Percentiles rank a stretch among this genome's conserved stretches.
Conservation (phyloP, 805 yeast species). For the Yarrowia bubula region DNA sequence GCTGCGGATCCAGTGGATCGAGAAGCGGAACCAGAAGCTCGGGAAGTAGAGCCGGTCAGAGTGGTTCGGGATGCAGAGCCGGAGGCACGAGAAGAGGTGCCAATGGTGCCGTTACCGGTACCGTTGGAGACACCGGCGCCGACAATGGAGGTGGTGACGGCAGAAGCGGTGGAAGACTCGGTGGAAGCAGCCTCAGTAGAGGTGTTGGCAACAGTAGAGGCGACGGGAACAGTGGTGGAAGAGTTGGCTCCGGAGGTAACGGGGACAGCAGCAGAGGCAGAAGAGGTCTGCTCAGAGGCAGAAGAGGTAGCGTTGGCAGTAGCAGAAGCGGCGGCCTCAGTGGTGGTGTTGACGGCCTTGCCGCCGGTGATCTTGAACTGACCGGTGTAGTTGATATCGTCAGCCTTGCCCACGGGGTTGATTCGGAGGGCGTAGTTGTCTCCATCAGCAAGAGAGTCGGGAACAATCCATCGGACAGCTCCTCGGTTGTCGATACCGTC, state of each 20-base stretch:
- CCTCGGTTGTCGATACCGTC: constrained; percentile 40
- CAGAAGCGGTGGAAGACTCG: constrained; percentile 6
- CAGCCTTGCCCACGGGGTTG: constrained; percentile 35
- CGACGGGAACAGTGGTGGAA: constrained; percentile 14
- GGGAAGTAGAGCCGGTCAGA: not conserved
- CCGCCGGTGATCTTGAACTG: constrained; percentile 36
- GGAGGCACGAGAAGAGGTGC: not conserved
- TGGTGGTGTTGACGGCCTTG: constrained; percentile 30
- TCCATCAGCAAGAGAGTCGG: constrained; percentile 37
- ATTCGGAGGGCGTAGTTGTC: constrained; percentile 40
- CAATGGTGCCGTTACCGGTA: not conserved
- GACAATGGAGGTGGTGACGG: constrained; percentile 8
- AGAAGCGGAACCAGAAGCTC: not conserved
- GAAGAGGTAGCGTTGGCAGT: not conserved
- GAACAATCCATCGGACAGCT: constrained; percentile 42
- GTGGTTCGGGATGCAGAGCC: constrained; percentile 13
- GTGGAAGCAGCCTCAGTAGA: constrained; percentile 3
- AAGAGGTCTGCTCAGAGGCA: not conserved
- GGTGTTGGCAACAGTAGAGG: constrained; percentile 7
- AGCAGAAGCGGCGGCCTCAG: constrained; percentile 23
- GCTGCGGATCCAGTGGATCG: constrained; percentile 17
- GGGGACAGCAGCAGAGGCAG: not conserved
- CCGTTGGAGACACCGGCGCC: constrained; percentile 15
- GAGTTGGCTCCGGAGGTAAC: constrained; percentile 4
- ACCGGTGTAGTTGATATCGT: constrained; percentile 41